phyloP scores from a whole-genome alignment of 805 yeast genomes.

The Nakazawaea peltata region DNA sequence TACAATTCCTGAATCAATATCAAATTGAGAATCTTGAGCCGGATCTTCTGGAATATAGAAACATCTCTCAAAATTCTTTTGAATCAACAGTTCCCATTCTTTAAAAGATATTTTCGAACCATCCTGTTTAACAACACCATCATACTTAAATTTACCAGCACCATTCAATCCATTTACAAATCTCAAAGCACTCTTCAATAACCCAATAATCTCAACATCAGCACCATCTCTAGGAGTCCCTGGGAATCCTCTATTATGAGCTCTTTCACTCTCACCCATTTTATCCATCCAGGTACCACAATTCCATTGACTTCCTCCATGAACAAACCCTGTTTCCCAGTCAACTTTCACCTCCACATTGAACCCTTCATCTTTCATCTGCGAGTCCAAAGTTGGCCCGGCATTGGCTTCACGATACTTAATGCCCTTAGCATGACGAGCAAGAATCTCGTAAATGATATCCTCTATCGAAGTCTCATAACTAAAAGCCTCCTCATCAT shows the following conservation, averaged over 20 bases:
- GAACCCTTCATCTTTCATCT: conserved; percentile 90
- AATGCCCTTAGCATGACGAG: conserved; percentile 87
- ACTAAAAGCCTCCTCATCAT: conserved; percentile 70
- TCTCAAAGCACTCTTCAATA: conserved; percentile 75
- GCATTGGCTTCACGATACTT: conserved; percentile 92
- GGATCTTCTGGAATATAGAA: conserved; percentile 69
- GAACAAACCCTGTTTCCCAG: conserved; percentile 81
- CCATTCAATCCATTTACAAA: conserved; percentile 59
- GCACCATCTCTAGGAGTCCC: conserved; percentile 99
- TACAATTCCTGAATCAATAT: conserved; percentile 55
- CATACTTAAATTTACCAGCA: conserved; percentile 48
- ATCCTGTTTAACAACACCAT: conserved; percentile 47
- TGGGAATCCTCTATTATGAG: conserved; percentile 85
- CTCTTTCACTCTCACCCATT: conserved; percentile 90
- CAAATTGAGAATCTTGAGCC: conserved; percentile 50
- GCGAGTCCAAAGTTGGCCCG: conserved; percentile 79
- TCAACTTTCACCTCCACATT: conserved; percentile 75
- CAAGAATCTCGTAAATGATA: conserved; percentile 69
- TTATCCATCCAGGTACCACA: conserved; percentile 99
- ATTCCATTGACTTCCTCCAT: conserved; percentile 87
- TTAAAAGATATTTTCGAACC: conserved; percentile 49
- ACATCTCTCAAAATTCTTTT: conserved; percentile 67
- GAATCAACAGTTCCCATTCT: conserved; percentile 69
- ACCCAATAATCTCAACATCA: conserved; percentile 85
- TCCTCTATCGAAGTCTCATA: conserved; percentile 67